Conservation (phyloP, 805 yeast species). For the Sugiyamaella mastotermitis region DNA sequence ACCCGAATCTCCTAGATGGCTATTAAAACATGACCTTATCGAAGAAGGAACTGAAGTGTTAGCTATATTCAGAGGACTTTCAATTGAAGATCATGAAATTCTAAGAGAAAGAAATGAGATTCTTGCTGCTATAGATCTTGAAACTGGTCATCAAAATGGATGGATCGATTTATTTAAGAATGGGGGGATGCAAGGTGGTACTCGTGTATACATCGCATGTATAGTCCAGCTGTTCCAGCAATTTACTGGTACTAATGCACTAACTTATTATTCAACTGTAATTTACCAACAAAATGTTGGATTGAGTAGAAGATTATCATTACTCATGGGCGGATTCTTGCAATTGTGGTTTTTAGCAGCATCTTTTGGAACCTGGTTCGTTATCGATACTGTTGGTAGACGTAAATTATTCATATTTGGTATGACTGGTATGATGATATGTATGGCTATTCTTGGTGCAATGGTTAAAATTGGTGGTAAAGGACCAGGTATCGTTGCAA, state of each 20-base stretch:
- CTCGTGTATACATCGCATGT: slow-evolving; percentile 11
- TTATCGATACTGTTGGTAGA: slow-evolving; percentile 44
- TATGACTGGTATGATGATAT: slow-evolving; percentile 41
- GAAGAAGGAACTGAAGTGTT: slow-evolving; percentile 37
- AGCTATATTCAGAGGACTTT: slow-evolving; percentile 34
- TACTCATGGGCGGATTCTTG: slow-evolving; percentile 6
- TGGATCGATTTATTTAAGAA: slow-evolving; percentile 6
- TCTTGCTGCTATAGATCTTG: slow-evolving; percentile 2
- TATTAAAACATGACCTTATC: slow-evolving; percentile 44
- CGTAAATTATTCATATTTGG: slow-evolving; percentile 49
- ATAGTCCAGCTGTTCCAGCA: slow-evolving; percentile 11
- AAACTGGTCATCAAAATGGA: slow-evolving; percentile 2
- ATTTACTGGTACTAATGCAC: slow-evolving; percentile 4
- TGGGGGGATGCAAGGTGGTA: slow-evolving; percentile 6
- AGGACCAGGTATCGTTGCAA: slow-evolving; percentile 7
- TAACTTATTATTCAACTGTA: slow-evolving; percentile 8
- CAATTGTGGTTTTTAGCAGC: slow-evolving; percentile 7
- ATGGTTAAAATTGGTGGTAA: not conserved
- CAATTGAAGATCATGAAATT: slow-evolving; percentile 5
- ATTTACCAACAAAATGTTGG: slow-evolving; percentile 8
- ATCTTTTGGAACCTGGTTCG: slow-evolving; percentile 11
- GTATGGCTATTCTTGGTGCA: slow-evolving; percentile 7
- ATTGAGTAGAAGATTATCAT: slow-evolving; percentile 2
- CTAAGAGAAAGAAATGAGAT: not conserved
- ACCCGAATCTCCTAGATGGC: slow-evolving; percentile 40